Percentiles rank a stretch among this genome's conserved stretches.
These are phyloP conservation scores for Casaregolazyma lundiana DNA, from an alignment of 1,139 yeast genomes.

Conservation along the genomic window DNA sequence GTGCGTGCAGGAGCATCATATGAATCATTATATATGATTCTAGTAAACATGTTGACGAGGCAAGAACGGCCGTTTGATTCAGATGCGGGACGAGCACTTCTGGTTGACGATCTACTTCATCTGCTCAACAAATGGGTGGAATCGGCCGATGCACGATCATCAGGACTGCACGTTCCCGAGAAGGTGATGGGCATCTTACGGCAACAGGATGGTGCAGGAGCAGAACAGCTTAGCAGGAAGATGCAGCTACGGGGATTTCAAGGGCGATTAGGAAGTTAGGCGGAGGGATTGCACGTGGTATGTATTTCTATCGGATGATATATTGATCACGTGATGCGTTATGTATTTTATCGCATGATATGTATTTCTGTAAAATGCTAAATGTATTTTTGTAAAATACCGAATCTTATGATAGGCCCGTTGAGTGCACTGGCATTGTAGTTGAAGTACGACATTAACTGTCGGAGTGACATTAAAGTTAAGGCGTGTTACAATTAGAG, in stretches of 20 bases:
- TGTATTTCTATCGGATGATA: no score
- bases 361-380: no score
- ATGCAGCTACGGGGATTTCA: not conserved
- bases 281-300: not conserved
- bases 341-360: no score
- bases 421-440: no score
- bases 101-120: constrained; percentile 29
- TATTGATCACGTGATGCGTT: no score
- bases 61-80: constrained; percentile 35
- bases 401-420: no score
- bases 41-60: constrained; percentile 62
- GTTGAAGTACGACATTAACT: no score
- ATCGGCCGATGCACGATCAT: constrained; percentile 9
- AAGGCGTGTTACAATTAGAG: no score
- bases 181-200: not conserved
- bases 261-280: not conserved
- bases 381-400: no score
- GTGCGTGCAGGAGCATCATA: constrained; percentile 68
- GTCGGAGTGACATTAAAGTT: no score
- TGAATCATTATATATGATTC: constrained; percentile 62
- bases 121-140: constrained; percentile 26
- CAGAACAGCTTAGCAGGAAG: not conserved
- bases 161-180: not conserved
- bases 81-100: constrained; percentile 19
- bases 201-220: not conserved